Percentiles rank a stretch among this genome's conserved stretches.
These are phyloP conservation scores for Solanum gandarillasii DNA, from an alignment of 257 asterid species.

Conservation along the genomic window DNA sequence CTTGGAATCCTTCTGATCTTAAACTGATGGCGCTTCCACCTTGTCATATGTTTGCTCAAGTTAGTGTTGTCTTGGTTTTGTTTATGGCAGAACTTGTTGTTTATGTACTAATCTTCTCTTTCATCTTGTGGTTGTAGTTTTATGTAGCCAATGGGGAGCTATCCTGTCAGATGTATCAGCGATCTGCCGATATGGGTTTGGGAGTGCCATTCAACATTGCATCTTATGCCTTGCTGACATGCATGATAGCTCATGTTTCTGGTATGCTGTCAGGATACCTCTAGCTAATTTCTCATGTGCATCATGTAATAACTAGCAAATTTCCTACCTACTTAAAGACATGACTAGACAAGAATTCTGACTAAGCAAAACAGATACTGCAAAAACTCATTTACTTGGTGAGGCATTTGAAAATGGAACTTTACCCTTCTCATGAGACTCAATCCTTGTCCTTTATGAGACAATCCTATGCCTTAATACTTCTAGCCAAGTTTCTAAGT, in stretches of 20 bases:
- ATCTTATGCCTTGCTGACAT: constrained; percentile 34
- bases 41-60: constrained; percentile 46
- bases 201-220: constrained; percentile 49
- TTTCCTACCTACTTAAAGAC: background rate
- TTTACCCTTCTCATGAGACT: background rate
- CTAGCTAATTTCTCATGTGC: background rate
- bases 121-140: constrained; percentile 19
- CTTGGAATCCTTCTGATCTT: constrained; percentile 47
- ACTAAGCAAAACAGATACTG: background rate
- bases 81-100: background rate
- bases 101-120: background rate
- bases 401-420: background rate
- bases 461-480: background rate
- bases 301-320: background rate
- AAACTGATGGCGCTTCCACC: constrained; percentile 42
- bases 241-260: constrained; percentile 41
- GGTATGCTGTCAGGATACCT: constrained; percentile 13
- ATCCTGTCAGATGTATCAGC: constrained; percentile 46
- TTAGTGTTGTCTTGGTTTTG: constrained; percentile 6
- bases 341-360: background rate
- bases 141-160: constrained; percentile 33
- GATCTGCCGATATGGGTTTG: constrained; percentile 43
- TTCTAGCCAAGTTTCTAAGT: background rate
- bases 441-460: background rate
- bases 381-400: background rate